Percentiles rank a stretch among this genome's conserved stretches.
Conservation (phyloP, 1,284 basidiomycete genomes). For the Spongiforma sp. region DNA sequence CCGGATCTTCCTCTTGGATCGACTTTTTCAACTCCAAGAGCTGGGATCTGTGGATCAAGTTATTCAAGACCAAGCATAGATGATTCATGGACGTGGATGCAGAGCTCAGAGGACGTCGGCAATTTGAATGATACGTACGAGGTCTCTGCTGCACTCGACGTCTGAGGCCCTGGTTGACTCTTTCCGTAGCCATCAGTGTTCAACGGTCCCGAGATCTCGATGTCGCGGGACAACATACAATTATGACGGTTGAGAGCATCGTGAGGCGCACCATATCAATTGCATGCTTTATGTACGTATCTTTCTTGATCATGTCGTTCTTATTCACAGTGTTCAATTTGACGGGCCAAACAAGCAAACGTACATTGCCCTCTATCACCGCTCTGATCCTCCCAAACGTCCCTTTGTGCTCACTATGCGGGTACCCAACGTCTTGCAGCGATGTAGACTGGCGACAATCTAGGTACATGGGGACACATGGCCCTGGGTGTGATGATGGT, state of each 20-base stretch:
- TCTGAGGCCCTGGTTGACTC: too few species aligned
- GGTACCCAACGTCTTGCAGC: conserved; percentile 96
- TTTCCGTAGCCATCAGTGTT: too few species aligned
- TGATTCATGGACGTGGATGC: conserved; percentile 72
- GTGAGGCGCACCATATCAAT: conserved; percentile 95
- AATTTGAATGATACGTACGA: conserved; percentile 99
- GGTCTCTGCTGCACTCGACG: too few species aligned
- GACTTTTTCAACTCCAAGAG: conserved; percentile 94
- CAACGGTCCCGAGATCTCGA: conserved; percentile 98
- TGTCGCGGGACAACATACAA: conserved; percentile 96
- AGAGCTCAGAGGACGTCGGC: too few species aligned
- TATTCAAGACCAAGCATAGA: conserved; percentile 71
- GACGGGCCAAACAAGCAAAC: conserved; percentile 78
- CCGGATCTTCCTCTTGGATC: conserved; percentile 93
- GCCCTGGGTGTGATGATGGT: conserved; percentile 94
- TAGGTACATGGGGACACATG: conserved; percentile 98
- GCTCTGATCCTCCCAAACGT: conserved; percentile 76
- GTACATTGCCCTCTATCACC: conserved; percentile 80
- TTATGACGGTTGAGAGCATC: conserved; percentile 95
- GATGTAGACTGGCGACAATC: conserved; percentile 99
- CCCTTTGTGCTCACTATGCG: conserved; percentile 96
- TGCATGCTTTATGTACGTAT: conserved; percentile 81
- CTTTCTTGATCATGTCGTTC: neutral
- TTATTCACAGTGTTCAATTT: conserved; percentile 1
- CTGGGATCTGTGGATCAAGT: conserved; percentile 91